Percentiles rank a stretch among this genome's conserved stretches.
phyloP scores from a whole-genome alignment of 768 basidiomycete genomes.

The Tylopilus plumbeoviolaceoides region DNA sequence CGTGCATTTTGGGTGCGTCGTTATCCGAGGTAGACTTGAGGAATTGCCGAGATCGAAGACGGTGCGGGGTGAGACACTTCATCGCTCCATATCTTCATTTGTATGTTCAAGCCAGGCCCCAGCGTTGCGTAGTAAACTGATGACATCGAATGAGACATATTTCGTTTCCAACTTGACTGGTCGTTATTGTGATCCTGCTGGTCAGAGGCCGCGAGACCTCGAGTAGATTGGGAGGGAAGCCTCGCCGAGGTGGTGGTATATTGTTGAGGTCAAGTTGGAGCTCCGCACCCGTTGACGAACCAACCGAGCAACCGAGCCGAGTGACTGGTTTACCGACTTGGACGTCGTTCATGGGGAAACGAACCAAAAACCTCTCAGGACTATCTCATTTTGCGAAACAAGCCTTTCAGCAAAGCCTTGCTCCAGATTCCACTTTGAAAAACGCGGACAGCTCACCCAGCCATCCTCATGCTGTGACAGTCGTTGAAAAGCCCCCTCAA shows the following conservation, averaged over 20 bases:
- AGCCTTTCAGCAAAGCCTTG: conserved; percentile 28
- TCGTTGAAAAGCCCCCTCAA: conserved; percentile 16
- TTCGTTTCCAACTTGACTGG: neutral
- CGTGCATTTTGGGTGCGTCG: conserved; percentile 22
- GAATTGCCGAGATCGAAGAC: conserved; percentile 4
- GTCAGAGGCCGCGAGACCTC: neutral
- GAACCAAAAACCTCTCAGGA: conserved; percentile 37
- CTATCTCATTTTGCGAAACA: conserved; percentile 42
- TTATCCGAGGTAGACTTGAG: conserved; percentile 14
- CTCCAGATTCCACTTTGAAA: conserved; percentile 4
- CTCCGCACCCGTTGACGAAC: conserved; percentile 6
- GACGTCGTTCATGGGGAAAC: conserved; percentile 36
- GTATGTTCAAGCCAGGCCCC: neutral
- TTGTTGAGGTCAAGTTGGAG: neutral
- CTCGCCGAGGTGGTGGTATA: neutral
- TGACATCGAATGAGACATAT: neutral
- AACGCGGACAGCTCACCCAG: neutral
- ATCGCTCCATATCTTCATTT: conserved; percentile 2
- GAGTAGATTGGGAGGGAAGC: neutral
- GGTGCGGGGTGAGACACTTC: neutral
- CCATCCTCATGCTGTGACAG: neutral
- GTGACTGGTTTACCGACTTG: neutral
- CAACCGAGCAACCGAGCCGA: neutral
- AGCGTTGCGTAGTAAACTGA: conserved; percentile 3
- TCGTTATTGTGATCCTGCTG: neutral